A percentile compares a stretch with the other conserved stretches of the same genome.
Conservation (phyloP, 306 rosid genomes). For the Herpetospermum pedunculosum region DNA sequence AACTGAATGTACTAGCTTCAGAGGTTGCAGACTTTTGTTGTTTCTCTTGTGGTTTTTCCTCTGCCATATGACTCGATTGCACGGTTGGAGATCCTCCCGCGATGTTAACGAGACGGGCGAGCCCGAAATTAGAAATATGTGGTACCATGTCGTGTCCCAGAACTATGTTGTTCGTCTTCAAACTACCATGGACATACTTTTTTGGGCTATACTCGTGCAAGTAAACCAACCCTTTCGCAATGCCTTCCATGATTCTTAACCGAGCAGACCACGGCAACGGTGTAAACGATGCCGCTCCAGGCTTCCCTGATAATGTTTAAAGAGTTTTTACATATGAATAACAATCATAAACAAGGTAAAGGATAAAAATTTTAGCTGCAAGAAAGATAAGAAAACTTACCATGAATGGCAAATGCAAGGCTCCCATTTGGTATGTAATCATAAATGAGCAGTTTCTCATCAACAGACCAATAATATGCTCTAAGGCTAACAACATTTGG, state of each 20-base stretch:
- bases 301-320: slow-evolving; percentile 41
- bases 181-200: slow-evolving; percentile 89
- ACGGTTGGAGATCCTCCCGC: slow-evolving; percentile 79
- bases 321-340: background rate
- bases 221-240: slow-evolving; percentile 72
- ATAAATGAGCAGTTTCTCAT: slow-evolving; percentile 92
- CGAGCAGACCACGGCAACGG: slow-evolving; percentile 62
- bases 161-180: slow-evolving; percentile 72
- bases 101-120: slow-evolving; percentile 84
- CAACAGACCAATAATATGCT: slow-evolving; percentile 98
- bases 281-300: slow-evolving; percentile 44
- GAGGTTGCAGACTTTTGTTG: slow-evolving; percentile 41
- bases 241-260: slow-evolving; percentile 67
- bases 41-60: slow-evolving; percentile 46
- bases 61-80: slow-evolving; percentile 58
- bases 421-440: slow-evolving; percentile 84
- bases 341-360: slow-evolving; percentile 18
- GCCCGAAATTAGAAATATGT: slow-evolving; percentile 78
- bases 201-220: slow-evolving; percentile 93
- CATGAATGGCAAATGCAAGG: slow-evolving; percentile 84
- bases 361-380: background rate
- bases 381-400: slow-evolving; percentile 21
- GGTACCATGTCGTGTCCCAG: slow-evolving; percentile 81
- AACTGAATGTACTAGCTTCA: slow-evolving; percentile 24
- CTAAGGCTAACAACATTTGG: slow-evolving; percentile 68